Evolutionary conservation across 306 rosid genomes (phyloP).

Genomic region (apple (Malus domestica)): DNA sequence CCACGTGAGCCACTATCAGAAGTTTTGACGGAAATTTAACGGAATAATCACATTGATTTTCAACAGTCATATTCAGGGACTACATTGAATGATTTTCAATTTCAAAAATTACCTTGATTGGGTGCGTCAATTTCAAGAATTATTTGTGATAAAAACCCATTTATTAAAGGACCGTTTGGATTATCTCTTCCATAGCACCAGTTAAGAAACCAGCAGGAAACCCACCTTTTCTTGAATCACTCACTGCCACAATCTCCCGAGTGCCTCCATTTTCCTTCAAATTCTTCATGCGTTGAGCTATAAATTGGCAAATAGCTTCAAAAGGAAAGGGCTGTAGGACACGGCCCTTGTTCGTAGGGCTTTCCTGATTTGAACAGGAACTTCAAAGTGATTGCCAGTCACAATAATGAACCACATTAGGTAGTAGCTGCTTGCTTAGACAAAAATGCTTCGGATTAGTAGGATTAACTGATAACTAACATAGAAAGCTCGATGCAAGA

Average conservation of each 20-base stretch:
- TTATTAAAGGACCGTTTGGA: slow-evolving; percentile 11
- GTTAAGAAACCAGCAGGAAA: too few species aligned
- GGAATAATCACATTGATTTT: too few species aligned
- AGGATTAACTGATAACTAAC: neutral
- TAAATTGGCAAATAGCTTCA: slow-evolving; percentile 65
- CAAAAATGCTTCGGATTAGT: neutral
- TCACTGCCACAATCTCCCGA: neutral
- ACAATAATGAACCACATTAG: slow-evolving; percentile 37
- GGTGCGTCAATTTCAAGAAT: too few species aligned
- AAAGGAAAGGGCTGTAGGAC: slow-evolving; percentile 50
- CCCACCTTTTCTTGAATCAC: too few species aligned
- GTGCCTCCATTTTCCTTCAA: slow-evolving; percentile 10
- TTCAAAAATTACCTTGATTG: too few species aligned
- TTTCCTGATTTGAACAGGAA: slow-evolving; percentile 42
- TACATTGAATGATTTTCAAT: too few species aligned
- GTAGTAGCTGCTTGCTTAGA: slow-evolving; percentile 59
- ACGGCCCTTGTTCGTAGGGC: slow-evolving; percentile 62
- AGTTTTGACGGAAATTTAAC: too few species aligned
- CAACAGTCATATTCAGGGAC: too few species aligned
- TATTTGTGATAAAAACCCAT: slow-evolving; percentile 6
- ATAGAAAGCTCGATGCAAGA: neutral
- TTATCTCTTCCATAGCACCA: too few species aligned
- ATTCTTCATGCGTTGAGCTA: slow-evolving; percentile 25
- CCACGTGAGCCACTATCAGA: too few species aligned
- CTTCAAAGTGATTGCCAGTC: slow-evolving; percentile 26